Evolutionary conservation across 2,329 filamentous ascomycete species (phyloP).

Genomic region (Neospermospora avenae): DNA sequence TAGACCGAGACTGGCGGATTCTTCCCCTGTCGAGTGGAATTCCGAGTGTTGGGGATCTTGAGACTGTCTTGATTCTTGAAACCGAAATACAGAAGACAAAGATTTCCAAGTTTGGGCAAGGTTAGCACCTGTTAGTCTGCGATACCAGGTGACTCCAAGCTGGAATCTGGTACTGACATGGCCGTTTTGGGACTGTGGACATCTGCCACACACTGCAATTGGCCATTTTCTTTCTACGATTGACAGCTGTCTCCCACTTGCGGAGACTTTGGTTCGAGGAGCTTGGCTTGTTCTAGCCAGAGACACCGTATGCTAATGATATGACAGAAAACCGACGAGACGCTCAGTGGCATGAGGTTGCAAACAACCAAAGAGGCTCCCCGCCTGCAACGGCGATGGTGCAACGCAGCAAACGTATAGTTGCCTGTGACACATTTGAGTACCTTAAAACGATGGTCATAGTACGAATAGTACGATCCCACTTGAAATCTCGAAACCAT

Average conservation of each 20-base stretch:
- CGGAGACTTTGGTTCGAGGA: constrained; percentile 17
- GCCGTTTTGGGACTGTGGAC: constrained; percentile 10
- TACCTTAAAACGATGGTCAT: not conserved
- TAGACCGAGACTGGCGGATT: constrained; percentile 22
- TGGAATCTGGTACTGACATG: not conserved
- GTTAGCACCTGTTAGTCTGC: not conserved
- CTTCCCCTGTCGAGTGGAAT: constrained; percentile 17
- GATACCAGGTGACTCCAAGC: not conserved
- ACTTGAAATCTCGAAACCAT: constrained; percentile 12
- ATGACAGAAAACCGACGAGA: constrained; percentile 27
- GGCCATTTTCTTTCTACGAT: constrained; percentile 11
- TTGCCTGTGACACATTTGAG: constrained; percentile 15
- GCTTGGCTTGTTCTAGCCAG: constrained; percentile 24
- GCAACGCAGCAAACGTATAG: constrained; percentile 26
- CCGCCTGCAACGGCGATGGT: constrained; percentile 23
- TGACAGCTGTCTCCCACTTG: constrained; percentile 20
- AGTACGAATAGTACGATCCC: not conserved
- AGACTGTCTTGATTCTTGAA: constrained; percentile 28
- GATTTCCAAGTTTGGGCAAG: constrained; percentile 10
- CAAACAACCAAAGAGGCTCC: constrained; percentile 29
- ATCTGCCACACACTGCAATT: constrained; percentile 21
- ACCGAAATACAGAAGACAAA: constrained; percentile 24
- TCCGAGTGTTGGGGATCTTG: constrained; percentile 17
- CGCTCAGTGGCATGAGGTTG: constrained; percentile 23
- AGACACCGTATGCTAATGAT: constrained; percentile 17